Evolutionary conservation across 257 asterid genomes (phyloP).

Genomic region (Solanum gandarillasii): DNA sequence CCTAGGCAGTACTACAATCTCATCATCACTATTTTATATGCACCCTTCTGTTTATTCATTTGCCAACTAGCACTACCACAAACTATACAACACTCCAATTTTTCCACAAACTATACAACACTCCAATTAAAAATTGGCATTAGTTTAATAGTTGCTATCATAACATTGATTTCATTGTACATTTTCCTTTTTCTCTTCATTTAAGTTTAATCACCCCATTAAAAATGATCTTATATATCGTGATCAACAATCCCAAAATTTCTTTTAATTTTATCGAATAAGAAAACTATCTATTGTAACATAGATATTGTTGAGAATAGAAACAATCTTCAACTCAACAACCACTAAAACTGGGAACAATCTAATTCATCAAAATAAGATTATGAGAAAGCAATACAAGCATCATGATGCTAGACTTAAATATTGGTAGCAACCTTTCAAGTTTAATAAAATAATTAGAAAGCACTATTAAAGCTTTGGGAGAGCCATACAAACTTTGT

Average conservation of each 20-base stretch:
- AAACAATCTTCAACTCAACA: not conserved
- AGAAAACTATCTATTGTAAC: not conserved
- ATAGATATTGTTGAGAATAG: not conserved
- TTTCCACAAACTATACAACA: not conserved
- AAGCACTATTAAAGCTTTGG: not conserved
- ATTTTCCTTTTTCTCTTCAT: not conserved
- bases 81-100: not conserved
- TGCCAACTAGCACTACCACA: not conserved
- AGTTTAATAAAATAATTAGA: not conserved
- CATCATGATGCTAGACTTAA: not conserved
- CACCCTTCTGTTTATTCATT: not conserved
- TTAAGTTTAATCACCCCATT: not conserved
- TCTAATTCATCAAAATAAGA: not conserved
- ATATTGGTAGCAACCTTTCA: not conserved
- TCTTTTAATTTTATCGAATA: not conserved
- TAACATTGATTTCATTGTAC: not conserved
- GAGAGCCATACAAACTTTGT: not conserved
- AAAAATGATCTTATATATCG: too few species aligned
- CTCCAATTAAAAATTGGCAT: not conserved
- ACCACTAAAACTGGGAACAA: not conserved
- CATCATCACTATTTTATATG: not conserved
- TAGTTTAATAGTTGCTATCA: not conserved
- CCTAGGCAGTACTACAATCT: not conserved
- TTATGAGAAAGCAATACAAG: not conserved
- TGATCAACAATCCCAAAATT: not conserved